Conservation (phyloP, 495 filamentous ascomycete genomes). For the Talaromyces nanjingensis region DNA sequence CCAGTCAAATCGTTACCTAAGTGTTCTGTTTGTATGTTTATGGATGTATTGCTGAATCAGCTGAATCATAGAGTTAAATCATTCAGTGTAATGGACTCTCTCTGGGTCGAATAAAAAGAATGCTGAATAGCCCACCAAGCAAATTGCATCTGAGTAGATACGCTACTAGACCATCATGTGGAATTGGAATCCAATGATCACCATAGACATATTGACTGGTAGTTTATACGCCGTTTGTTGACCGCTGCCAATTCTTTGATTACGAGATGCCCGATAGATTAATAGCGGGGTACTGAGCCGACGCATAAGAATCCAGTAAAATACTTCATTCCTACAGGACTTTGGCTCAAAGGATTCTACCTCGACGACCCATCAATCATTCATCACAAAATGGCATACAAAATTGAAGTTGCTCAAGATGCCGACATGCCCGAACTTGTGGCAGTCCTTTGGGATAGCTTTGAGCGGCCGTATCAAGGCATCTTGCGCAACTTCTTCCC, state of each 20-base stretch:
- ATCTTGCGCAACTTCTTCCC: slow-evolving; percentile 5
- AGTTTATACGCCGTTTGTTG: background rate
- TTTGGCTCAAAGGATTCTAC: background rate
- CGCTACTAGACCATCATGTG: too few species aligned
- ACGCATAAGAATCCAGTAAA: background rate
- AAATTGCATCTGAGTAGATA: too few species aligned
- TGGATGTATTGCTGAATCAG: too few species aligned
- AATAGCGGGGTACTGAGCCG: background rate
- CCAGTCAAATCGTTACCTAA: too few species aligned
- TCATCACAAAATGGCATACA: background rate
- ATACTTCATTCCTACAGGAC: background rate
- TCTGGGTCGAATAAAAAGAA: too few species aligned
- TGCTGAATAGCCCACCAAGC: too few species aligned
- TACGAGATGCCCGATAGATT: background rate
- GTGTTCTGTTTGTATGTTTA: too few species aligned
- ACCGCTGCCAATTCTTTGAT: background rate
- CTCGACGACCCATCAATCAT: background rate
- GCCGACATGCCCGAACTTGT: background rate
- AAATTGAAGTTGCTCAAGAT: background rate
- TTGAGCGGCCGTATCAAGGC: background rate
- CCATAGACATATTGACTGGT: background rate
- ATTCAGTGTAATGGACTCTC: too few species aligned
- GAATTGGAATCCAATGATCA: too few species aligned
- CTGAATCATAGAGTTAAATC: too few species aligned
- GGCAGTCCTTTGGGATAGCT: background rate